A percentile compares a stretch with the other conserved stretches of the same genome.
These are phyloP conservation scores for Erodium chrysanthum DNA, from an alignment of 441 rosid genomes.

Conservation along the genomic window DNA sequence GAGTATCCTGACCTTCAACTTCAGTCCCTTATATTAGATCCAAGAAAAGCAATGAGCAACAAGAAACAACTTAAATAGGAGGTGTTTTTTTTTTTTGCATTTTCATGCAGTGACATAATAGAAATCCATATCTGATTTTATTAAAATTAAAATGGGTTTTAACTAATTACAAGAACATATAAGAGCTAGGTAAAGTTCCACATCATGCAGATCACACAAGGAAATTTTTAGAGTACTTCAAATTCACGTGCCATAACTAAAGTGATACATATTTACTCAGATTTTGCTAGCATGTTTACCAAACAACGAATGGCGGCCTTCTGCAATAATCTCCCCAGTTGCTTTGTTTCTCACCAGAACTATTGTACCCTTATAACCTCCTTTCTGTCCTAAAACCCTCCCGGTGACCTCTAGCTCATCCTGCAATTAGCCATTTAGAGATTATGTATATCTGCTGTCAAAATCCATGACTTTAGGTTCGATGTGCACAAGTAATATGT, in stretches of 20 bases:
- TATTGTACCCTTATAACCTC: constrained; percentile 52
- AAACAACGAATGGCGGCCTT: constrained; percentile 84
- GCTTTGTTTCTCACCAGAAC: constrained; percentile 56
- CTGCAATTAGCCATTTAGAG: constrained; percentile 26
- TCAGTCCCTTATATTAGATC: neutral
- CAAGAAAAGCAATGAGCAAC: neutral
- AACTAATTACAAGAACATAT: too few relatives aligned
- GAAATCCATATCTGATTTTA: too few relatives aligned
- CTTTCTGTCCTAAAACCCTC: constrained; percentile 52
- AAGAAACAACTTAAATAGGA: neutral
- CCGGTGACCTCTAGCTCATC: constrained; percentile 70
- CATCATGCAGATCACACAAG: neutral
- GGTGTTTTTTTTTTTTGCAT: neutral
- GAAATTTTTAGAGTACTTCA: neutral
- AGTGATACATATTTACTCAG: constrained; percentile 21
- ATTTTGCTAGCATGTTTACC: constrained; percentile 55
- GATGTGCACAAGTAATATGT: neutral
- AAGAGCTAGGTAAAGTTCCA: too few relatives aligned
- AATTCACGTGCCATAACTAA: neutral
- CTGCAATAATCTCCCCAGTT: constrained; percentile 71
- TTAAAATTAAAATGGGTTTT: too few relatives aligned
- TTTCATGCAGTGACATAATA: too few relatives aligned
- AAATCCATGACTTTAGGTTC: too few relatives aligned
- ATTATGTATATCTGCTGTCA: neutral
- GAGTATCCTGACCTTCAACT: neutral